Evolutionary conservation across 2,329 filamentous ascomycete species (phyloP).

Genomic region (Aureobasidium sp.): DNA sequence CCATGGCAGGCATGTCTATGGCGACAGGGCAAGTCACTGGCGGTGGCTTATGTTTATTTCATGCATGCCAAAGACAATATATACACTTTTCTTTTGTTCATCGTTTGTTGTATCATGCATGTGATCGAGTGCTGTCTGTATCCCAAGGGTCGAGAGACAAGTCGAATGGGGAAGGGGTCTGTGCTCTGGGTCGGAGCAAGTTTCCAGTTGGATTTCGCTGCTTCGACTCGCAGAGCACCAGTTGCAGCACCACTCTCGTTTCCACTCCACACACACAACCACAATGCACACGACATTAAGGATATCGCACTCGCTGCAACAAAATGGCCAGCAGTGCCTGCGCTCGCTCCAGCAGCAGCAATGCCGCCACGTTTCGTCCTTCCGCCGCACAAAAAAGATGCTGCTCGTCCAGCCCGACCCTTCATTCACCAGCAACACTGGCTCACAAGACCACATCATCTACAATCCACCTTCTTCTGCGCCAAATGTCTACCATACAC

Average conservation of each 20-base stretch:
- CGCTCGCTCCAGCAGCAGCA: slow-evolving; percentile 20
- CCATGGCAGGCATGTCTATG: not conserved
- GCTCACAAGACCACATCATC: slow-evolving; percentile 47
- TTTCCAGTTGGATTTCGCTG: slow-evolving; percentile 9
- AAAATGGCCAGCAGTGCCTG: slow-evolving; percentile 2
- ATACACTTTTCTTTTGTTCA: not conserved
- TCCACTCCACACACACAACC: not conserved
- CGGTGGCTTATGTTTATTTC: not conserved
- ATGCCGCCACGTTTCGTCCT: slow-evolving; percentile 38
- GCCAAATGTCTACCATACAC: slow-evolving; percentile 58
- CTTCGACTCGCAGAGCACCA: not conserved
- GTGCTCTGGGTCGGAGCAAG: slow-evolving; percentile 3
- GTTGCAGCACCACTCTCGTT: not conserved
- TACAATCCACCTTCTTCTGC: slow-evolving; percentile 60
- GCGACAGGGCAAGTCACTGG: not conserved
- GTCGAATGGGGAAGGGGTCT: slow-evolving; percentile 1
- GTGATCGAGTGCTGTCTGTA: not conserved
- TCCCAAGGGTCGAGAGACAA: not conserved
- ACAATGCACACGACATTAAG: slow-evolving; percentile 11
- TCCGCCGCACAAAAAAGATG: slow-evolving; percentile 40
- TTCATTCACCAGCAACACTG: slow-evolving; percentile 32
- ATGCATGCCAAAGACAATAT: not conserved
- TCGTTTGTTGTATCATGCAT: not conserved
- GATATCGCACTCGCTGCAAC: slow-evolving; percentile 15
- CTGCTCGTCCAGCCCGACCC: slow-evolving; percentile 39